Percentiles rank a stretch among this genome's conserved stretches.
Evolutionary conservation across 441 rosid genomes (phyloP).

Genomic region (Pelargonium australe): DNA sequence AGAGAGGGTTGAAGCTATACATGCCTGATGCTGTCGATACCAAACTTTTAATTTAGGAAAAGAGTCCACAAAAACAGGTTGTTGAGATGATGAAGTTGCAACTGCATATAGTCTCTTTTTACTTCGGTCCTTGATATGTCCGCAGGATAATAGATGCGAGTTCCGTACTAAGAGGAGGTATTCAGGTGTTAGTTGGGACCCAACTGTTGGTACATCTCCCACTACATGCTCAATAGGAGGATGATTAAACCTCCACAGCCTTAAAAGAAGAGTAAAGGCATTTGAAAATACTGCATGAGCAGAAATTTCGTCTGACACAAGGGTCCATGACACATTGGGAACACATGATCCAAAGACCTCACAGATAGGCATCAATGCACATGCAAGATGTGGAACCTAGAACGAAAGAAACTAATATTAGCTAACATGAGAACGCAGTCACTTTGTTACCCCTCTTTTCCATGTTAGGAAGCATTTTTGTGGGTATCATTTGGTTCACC

Average conservation of each 20-base stretch:
- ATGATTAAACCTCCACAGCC: conserved; percentile 77
- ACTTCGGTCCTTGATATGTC: conserved; percentile 44
- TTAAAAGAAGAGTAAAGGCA: conserved; percentile 72
- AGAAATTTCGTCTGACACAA: conserved; percentile 50
- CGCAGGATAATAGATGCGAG: conserved; percentile 50
- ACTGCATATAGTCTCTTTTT: conserved; percentile 55
- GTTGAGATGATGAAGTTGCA: conserved; percentile 44
- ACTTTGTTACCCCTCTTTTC: neutral
- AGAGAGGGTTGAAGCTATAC: conserved; percentile 68
- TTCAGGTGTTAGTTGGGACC: conserved; percentile 68
- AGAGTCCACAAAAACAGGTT: conserved; percentile 64
- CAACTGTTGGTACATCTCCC: conserved; percentile 79
- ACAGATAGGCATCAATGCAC: conserved; percentile 70
- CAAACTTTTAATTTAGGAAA: conserved; percentile 68
- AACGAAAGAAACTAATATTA: conserved; percentile 8
- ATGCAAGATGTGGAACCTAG: conserved; percentile 76
- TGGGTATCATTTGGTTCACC: too few relatives aligned
- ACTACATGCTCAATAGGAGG: conserved; percentile 74
- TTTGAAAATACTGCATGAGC: conserved; percentile 67
- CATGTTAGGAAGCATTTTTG: too few relatives aligned
- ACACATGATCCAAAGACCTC: conserved; percentile 71
- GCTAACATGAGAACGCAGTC: conserved; percentile 11
- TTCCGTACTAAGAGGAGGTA: conserved; percentile 67
- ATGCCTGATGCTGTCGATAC: conserved; percentile 73
- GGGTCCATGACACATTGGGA: conserved; percentile 60